Percentiles rank a stretch among this genome's conserved stretches.
phyloP scores from a whole-genome alignment of 129 eudicot genomes.

The Chrysanthemum makinoi region DNA sequence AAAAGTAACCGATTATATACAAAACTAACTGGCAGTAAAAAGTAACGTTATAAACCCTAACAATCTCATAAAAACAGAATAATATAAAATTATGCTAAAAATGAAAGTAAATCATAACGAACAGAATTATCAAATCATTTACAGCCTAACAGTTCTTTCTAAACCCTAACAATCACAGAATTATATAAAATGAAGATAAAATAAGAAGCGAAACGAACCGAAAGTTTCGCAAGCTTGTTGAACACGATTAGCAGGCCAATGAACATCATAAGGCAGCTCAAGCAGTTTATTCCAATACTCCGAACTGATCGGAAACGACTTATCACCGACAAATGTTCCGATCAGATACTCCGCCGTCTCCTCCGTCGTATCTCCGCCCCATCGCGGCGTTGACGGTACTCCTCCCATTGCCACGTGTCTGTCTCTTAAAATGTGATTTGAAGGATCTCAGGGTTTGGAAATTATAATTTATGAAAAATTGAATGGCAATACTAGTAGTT shows the following conservation, averaged over 20 bases:
- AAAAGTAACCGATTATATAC: too few species aligned
- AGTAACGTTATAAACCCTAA: too few species aligned
- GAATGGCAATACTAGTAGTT: slow-evolving; percentile 18
- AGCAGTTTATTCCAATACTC: slow-evolving; percentile 92
- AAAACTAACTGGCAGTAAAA: too few species aligned
- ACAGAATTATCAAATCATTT: too few species aligned
- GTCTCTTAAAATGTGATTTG: not conserved
- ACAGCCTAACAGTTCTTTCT: not conserved
- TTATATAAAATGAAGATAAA: not conserved
- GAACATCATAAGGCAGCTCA: slow-evolving; percentile 70
- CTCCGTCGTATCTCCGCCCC: slow-evolving; percentile 47
- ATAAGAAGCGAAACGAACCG: slow-evolving; percentile 43
- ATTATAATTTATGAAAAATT: slow-evolving; percentile 14
- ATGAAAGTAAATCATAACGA: too few species aligned
- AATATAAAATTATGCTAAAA: too few species aligned
- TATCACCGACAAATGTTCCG: slow-evolving; percentile 78
- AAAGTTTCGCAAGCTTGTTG: slow-evolving; percentile 63
- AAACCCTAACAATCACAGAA: slow-evolving; percentile 11
- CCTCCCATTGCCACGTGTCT: slow-evolving; percentile 50
- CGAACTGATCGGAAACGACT: slow-evolving; percentile 60
- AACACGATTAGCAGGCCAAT: slow-evolving; percentile 83
- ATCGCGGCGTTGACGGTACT: slow-evolving; percentile 83
- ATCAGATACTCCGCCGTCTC: slow-evolving; percentile 85
- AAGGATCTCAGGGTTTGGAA: slow-evolving; percentile 29
- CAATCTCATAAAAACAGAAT: too few species aligned